Evolutionary conservation across 352 stramenopile genomes (phyloP).

Genomic region (Phytopythium cucurbitacearum): DNA sequence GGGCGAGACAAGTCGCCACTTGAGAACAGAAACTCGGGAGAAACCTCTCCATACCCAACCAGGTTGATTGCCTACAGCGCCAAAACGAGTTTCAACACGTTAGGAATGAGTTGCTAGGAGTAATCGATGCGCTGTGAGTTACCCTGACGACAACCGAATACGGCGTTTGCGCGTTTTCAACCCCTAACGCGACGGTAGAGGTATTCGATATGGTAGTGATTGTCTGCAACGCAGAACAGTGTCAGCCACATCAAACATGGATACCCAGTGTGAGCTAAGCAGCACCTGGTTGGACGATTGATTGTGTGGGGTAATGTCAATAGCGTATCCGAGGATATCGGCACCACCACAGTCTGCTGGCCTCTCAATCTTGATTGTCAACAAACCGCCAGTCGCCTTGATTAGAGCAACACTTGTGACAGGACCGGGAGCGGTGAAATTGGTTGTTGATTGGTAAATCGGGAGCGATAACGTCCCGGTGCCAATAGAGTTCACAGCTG

Average conservation of each 20-base stretch:
- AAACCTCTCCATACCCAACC: constrained; percentile 27
- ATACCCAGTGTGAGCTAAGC: constrained; percentile 11
- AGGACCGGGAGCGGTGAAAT: constrained; percentile 30
- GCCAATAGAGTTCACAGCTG: constrained; percentile 35
- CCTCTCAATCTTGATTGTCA: constrained; percentile 22
- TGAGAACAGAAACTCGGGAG: constrained; percentile 18
- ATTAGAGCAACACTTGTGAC: constrained; percentile 15
- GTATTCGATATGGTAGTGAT: constrained; percentile 6
- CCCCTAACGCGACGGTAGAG: constrained; percentile 25
- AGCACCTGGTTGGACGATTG: not conserved
- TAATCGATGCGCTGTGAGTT: constrained; percentile 2
- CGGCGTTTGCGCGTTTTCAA: constrained; percentile 22
- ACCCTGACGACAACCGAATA: constrained; percentile 42
- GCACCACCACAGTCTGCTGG: constrained; percentile 40
- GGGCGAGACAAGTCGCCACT: constrained; percentile 34
- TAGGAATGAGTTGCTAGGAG: not conserved
- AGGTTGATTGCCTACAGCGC: constrained; percentile 32
- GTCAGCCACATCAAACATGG: not conserved
- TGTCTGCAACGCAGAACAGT: not conserved
- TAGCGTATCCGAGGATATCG: constrained; percentile 26
- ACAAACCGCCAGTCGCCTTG: constrained; percentile 36
- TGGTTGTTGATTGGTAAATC: constrained; percentile 24
- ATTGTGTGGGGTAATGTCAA: not conserved
- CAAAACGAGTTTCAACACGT: not conserved
- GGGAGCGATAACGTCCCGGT: constrained; percentile 12